Conservation (phyloP, 2,329 filamentous ascomycete species). For the Penicillium sp. region DNA sequence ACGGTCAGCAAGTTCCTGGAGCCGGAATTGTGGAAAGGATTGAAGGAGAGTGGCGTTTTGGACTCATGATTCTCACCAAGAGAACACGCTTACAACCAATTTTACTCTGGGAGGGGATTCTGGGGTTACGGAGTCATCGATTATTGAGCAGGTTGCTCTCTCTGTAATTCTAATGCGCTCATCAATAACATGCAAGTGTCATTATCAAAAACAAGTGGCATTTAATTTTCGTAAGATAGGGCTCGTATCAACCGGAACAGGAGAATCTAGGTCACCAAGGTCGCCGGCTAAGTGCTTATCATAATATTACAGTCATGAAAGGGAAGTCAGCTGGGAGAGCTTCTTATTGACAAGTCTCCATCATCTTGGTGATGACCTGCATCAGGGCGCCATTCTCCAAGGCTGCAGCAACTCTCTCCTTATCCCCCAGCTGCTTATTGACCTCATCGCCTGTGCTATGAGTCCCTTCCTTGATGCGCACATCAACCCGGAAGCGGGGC, state of each 20-base stretch:
- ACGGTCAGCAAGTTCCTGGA: slow-evolving; percentile 95
- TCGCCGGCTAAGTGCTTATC: neutral
- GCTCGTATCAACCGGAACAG: neutral
- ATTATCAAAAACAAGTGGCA: neutral
- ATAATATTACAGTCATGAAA: neutral
- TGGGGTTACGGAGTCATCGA: slow-evolving; percentile 12
- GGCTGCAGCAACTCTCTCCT: slow-evolving; percentile 92
- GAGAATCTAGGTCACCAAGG: neutral
- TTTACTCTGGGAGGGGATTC: slow-evolving; percentile 6
- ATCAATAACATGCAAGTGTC: slow-evolving; percentile 1
- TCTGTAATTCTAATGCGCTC: slow-evolving; percentile 23
- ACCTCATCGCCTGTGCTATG: slow-evolving; percentile 93
- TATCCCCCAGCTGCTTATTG: slow-evolving; percentile 94
- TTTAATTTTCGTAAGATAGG: neutral
- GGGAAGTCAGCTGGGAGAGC: neutral
- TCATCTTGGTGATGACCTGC: slow-evolving; percentile 88
- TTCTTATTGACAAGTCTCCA: slow-evolving; percentile 72
- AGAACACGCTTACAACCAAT: neutral
- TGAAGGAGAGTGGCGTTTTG: slow-evolving; percentile 86
- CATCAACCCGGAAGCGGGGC: slow-evolving; percentile 87
- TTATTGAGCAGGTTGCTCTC: slow-evolving; percentile 9
- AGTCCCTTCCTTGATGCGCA: slow-evolving; percentile 93
- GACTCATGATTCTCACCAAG: slow-evolving; percentile 53
- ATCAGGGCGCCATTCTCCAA: slow-evolving; percentile 90
- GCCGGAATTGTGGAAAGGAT: slow-evolving; percentile 82